Evolutionary conservation across 1,284 basidiomycete species (phyloP).

Genomic region (Irpex rosettiformis): DNA sequence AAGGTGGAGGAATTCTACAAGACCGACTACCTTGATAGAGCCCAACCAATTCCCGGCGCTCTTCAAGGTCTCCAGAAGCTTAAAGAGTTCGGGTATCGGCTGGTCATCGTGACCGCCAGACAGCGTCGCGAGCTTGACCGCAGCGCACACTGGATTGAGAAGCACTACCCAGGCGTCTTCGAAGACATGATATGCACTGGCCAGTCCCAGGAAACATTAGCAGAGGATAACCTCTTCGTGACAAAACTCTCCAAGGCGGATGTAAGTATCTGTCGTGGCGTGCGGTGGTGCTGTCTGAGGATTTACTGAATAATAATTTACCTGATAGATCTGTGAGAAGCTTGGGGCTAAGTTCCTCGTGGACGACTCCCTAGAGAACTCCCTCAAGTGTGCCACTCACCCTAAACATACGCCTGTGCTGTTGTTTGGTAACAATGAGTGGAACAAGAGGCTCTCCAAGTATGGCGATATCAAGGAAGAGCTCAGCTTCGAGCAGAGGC

Average conservation of each 20-base stretch:
- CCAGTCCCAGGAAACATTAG: conserved; percentile 56
- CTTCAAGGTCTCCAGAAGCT: conserved; percentile 54
- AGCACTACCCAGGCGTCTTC: conserved; percentile 66
- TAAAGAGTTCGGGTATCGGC: conserved; percentile 59
- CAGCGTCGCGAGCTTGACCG: conserved; percentile 51
- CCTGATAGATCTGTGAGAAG: conserved; percentile 65
- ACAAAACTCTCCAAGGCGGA: conserved; percentile 70
- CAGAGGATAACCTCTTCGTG: conserved; percentile 45
- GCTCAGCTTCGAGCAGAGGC: conserved; percentile 55
- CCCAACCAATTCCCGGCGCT: conserved; percentile 63
- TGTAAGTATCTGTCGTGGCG: conserved; percentile 33
- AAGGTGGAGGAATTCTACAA: conserved; percentile 64
- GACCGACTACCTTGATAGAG: conserved; percentile 47
- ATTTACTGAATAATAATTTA: background rate
- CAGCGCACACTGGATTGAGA: conserved; percentile 66
- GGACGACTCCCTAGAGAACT: conserved; percentile 81
- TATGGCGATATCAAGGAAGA: conserved; percentile 45
- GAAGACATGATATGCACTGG: conserved; percentile 74
- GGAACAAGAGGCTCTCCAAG: conserved; percentile 59
- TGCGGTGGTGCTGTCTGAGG: background rate
- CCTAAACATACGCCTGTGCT: conserved; percentile 48
- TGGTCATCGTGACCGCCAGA: conserved; percentile 76
- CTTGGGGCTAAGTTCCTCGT: conserved; percentile 64
- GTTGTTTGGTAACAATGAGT: conserved; percentile 75
- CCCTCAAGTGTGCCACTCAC: conserved; percentile 48